These are phyloP conservation scores for Sclerospora graminicola DNA, from an alignment of 352 stramenopile species.

Conservation along the genomic window DNA sequence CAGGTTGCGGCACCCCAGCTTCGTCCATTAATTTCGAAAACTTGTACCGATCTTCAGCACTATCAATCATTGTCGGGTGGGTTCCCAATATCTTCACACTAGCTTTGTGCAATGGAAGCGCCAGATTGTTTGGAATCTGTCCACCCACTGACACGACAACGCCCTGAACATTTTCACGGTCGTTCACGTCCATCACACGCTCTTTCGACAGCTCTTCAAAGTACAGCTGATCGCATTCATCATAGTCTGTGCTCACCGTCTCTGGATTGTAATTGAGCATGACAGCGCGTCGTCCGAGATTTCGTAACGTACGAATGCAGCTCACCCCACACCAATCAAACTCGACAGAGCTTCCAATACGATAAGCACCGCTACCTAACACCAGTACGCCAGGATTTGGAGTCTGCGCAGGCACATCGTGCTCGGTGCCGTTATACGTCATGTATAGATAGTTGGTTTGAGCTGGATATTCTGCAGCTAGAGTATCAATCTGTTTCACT, in stretches of 20 bases:
- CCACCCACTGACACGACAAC: conserved; percentile 92
- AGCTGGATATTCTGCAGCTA: conserved; percentile 93
- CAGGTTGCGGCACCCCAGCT: conserved; percentile 80
- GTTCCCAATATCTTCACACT: conserved; percentile 82
- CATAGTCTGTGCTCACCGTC: conserved; percentile 96
- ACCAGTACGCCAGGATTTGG: conserved; percentile 90
- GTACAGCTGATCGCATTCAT: conserved; percentile 96
- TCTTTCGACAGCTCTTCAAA: conserved; percentile 94
- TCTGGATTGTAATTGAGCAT: conserved; percentile 98
- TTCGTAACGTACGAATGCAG: conserved; percentile 87
- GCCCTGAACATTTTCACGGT: conserved; percentile 76
- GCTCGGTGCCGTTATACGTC: conserved; percentile 89
- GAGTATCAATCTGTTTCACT: conserved; percentile 96
- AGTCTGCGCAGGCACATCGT: conserved; percentile 50
- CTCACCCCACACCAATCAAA: conserved; percentile 96
- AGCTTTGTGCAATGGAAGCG: conserved; percentile 83
- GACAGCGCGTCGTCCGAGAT: conserved; percentile 72
- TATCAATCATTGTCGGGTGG: conserved; percentile 90
- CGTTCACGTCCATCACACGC: conserved; percentile 92
- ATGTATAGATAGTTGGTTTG: conserved; percentile 97
- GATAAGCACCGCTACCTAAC: conserved; percentile 91
- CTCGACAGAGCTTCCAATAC: conserved; percentile 95
- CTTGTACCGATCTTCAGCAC: conserved; percentile 89
- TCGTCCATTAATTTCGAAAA: conserved; percentile 95
- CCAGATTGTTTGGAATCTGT: conserved; percentile 96